Percentiles rank a stretch among this genome's conserved stretches.
Conservation (phyloP, 257 asterid genomes). For the Sherardia arvensis region DNA sequence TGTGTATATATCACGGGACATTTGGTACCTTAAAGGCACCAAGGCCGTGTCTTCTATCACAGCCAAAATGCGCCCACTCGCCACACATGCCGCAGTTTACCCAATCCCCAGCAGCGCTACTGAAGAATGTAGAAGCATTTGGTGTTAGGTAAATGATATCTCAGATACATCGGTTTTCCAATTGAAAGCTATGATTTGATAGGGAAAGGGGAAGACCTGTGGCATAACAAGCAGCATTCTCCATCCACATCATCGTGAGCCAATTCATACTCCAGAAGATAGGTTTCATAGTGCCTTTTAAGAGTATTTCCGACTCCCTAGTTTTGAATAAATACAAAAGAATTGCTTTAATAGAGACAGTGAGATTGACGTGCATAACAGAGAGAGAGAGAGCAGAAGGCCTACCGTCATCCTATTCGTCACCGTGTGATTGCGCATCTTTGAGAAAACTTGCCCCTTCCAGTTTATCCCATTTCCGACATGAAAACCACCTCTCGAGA, state of each 20-base stretch:
- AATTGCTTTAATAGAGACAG: background rate
- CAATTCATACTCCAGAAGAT: constrained; percentile 91
- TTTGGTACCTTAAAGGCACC: constrained; percentile 87
- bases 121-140: constrained; percentile 25
- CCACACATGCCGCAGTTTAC: constrained; percentile 97
- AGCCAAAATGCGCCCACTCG: constrained; percentile 99
- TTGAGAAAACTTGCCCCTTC: constrained; percentile 99
- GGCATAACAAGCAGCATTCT: constrained; percentile 96
- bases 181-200: background rate
- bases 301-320: constrained; percentile 99
- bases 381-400: constrained; percentile 7
- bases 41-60: constrained; percentile 91
- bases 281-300: constrained; percentile 93
- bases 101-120: constrained; percentile 99
- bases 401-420: constrained; percentile 94
- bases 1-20: constrained; percentile 2
- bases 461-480: constrained; percentile 98
- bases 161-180: background rate
- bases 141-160: constrained; percentile 23
- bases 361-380: background rate
- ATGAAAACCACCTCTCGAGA: constrained; percentile 96
- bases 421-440: constrained; percentile 97
- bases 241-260: constrained; percentile 99
- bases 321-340: constrained; percentile 15
- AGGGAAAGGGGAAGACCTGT: constrained; percentile 40